A percentile compares a stretch with the other conserved stretches of the same genome.
Conservation (phyloP, 768 basidiomycete species). For the Leccinum rimulosum region DNA sequence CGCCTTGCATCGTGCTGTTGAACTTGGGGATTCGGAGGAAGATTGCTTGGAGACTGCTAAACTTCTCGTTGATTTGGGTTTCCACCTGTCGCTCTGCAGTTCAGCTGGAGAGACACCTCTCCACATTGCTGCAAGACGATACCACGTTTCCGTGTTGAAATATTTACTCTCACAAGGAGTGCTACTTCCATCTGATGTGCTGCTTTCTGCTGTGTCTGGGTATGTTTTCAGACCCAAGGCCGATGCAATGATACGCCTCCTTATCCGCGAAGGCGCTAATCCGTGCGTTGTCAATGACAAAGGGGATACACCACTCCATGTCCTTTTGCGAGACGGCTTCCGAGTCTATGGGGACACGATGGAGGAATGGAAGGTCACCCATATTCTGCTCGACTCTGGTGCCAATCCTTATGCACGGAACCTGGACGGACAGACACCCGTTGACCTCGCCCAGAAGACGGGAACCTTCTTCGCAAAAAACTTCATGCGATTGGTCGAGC, state of each 20-base stretch:
- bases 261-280: neutral
- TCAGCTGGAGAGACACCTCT: neutral
- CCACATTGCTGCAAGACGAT: neutral
- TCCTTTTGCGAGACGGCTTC: neutral
- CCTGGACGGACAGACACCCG: neutral
- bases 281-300: neutral
- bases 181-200: neutral
- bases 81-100: neutral
- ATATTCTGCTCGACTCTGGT: neutral
- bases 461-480: neutral
- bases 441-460: neutral
- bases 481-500: neutral
- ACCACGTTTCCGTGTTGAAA: neutral
- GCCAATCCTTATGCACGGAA: neutral
- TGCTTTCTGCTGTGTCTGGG: neutral
- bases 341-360: neutral
- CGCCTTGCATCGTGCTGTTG: neutral
- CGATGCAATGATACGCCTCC: neutral
- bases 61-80: neutral
- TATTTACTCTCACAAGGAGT: neutral
- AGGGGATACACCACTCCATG: neutral
- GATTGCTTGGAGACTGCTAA: neutral
- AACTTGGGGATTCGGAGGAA: neutral
- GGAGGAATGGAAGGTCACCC: neutral
- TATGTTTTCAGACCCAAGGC: accelerated